Conservation (phyloP, 768 basidiomycete genomes). For the Mycena amicta region DNA sequence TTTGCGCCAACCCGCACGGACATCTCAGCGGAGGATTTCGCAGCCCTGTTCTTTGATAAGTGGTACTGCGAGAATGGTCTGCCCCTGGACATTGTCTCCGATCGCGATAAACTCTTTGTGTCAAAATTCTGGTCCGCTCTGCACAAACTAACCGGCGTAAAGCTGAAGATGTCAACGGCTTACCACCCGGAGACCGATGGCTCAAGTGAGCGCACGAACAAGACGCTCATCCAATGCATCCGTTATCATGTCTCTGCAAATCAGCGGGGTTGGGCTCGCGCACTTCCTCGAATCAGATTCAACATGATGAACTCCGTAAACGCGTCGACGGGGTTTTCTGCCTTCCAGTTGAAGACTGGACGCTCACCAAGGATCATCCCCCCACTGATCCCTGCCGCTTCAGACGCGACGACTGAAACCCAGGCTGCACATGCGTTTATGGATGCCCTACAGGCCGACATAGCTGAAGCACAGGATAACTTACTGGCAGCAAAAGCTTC, state of each 20-base stretch:
- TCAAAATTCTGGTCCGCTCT: conserved; percentile 33
- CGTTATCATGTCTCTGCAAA: conserved; percentile 31
- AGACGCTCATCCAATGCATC: conserved; percentile 32
- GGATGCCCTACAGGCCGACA: conserved; percentile 14
- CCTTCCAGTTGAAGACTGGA: conserved; percentile 33
- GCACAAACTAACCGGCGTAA: too few species aligned
- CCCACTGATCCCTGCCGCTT: conserved; percentile 22
- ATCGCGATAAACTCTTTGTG: conserved; percentile 34
- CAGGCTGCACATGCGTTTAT: conserved; percentile 14
- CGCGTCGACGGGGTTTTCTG: conserved; percentile 32
- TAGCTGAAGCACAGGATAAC: conserved; percentile 29
- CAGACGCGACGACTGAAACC: conserved; percentile 12
- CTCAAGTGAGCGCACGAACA: conserved; percentile 32
- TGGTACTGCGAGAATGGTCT: conserved; percentile 33
- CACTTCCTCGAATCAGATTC: conserved; percentile 31
- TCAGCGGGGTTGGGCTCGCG: conserved; percentile 33
- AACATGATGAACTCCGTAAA: conserved; percentile 35
- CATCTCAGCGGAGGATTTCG: conserved; percentile 14
- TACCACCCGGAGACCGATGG: conserved; percentile 44
- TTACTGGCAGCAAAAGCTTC: conserved; percentile 26
- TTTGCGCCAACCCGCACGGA: conserved; percentile 5
- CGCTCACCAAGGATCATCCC: conserved; percentile 26
- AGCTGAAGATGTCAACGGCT: conserved; percentile 32
- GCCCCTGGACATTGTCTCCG: conserved; percentile 27
- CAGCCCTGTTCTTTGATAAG: conserved; percentile 20